Evolutionary conservation across 257 asterid genomes (phyloP).

Genomic region (Primulina eburnea): DNA sequence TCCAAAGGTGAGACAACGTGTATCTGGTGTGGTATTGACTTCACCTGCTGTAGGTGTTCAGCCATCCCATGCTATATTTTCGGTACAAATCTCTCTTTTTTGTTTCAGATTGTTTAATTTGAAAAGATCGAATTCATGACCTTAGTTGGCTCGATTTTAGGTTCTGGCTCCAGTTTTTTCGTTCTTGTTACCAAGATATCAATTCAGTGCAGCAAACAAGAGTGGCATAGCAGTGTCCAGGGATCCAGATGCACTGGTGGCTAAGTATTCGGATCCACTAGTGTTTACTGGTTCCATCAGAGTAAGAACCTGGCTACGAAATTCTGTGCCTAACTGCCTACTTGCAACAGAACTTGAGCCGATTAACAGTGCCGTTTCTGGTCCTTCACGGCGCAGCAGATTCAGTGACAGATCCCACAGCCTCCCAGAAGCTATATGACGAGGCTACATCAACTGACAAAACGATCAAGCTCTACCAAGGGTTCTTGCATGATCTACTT

Average conservation of each 20-base stretch:
- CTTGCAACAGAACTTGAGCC: constrained; percentile 64
- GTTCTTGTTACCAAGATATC: constrained; percentile 72
- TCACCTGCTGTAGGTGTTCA: constrained; percentile 94
- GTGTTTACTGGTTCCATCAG: constrained; percentile 89
- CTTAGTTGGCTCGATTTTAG: constrained; percentile 27
- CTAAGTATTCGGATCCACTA: constrained; percentile 87
- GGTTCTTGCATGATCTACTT: constrained; percentile 79
- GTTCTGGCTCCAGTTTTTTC: constrained; percentile 78
- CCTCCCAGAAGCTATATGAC: constrained; percentile 63
- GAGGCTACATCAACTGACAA: constrained; percentile 83
- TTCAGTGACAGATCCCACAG: constrained; percentile 73
- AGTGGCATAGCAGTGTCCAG: constrained; percentile 58
- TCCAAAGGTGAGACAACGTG: constrained; percentile 53
- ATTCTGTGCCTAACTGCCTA: constrained; percentile 53
- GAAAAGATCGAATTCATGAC: neutral
- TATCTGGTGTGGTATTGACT: constrained; percentile 71
- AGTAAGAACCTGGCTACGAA: constrained; percentile 87
- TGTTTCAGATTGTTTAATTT: neutral
- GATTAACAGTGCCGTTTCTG: constrained; percentile 58
- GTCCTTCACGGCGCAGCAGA: constrained; percentile 89
- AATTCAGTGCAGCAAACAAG: constrained; percentile 90
- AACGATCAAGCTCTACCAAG: constrained; percentile 57
- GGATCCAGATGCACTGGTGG: constrained; percentile 77
- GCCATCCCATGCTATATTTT: constrained; percentile 80
- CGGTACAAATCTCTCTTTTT: constrained; percentile 36